These are phyloP conservation scores for Saccharomyces hybrid DNA, from an alignment of 1,139 yeast genomes.

Conservation along the genomic window DNA sequence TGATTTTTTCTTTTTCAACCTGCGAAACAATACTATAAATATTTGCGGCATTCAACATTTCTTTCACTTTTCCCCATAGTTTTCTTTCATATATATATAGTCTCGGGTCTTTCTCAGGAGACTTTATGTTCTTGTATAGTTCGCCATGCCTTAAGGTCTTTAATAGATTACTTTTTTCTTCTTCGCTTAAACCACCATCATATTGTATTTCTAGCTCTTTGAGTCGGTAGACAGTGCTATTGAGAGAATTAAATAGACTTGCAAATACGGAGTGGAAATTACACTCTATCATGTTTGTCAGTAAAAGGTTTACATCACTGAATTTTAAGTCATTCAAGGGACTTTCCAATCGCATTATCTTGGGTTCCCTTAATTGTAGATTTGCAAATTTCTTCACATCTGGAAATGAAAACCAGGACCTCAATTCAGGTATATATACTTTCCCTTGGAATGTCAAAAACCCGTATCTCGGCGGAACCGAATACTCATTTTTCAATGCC, in stretches of 20 bases:
- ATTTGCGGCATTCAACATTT: neutral
- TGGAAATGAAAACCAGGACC: slow-evolving; percentile 20
- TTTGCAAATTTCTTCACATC: slow-evolving; percentile 16
- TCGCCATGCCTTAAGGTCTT: slow-evolving; percentile 11
- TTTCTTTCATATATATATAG: slow-evolving; percentile 17
- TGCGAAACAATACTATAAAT: neutral
- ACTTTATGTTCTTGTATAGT: slow-evolving; percentile 8
- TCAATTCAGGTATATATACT: slow-evolving; percentile 25
- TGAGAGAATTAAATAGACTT: slow-evolving; percentile 14
- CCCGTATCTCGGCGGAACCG: slow-evolving; percentile 6
- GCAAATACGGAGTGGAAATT: slow-evolving; percentile 15
- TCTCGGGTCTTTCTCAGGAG: slow-evolving; percentile 26
- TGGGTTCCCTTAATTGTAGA: slow-evolving; percentile 10
- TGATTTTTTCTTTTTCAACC: neutral
- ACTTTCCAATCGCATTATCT: slow-evolving; percentile 10
- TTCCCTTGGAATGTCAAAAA: slow-evolving; percentile 25
- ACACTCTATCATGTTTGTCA: slow-evolving; percentile 15
- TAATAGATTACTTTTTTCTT: slow-evolving; percentile 13
- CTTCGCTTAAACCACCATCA: slow-evolving; percentile 9
- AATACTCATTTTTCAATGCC: slow-evolving; percentile 42
- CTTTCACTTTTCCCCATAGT: slow-evolving; percentile 13
- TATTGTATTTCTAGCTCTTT: slow-evolving; percentile 26
- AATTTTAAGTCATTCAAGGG: slow-evolving; percentile 12
- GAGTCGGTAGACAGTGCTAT: slow-evolving; percentile 20
- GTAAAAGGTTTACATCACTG: slow-evolving; percentile 15